Evolutionary conservation across 768 basidiomycete species (phyloP).

Genomic region (Mycena haematopus): DNA sequence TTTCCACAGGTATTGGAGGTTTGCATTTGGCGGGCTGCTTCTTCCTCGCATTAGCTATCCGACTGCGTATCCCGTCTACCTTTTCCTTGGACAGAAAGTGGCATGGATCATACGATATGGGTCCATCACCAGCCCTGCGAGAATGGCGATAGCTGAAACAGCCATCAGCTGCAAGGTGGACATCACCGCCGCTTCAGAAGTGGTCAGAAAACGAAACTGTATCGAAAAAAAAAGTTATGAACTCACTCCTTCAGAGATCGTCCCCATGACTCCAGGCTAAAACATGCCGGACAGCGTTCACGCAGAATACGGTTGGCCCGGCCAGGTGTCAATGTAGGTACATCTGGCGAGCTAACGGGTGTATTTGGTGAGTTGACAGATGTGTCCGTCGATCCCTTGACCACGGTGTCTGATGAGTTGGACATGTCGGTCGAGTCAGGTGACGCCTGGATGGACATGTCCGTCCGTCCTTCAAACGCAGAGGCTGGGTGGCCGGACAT

Average conservation of each 20-base stretch:
- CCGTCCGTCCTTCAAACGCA: too few species aligned
- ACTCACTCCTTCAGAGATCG: background rate
- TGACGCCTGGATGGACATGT: too few species aligned
- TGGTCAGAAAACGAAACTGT: background rate
- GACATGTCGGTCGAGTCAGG: too few species aligned
- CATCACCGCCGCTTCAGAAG: conserved; percentile 36
- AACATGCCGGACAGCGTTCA: background rate
- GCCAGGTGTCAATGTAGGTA: background rate
- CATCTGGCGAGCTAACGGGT: background rate
- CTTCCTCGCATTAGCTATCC: conserved; percentile 35
- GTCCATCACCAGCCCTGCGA: background rate
- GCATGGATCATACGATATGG: background rate
- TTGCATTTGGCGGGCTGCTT: conserved; percentile 36
- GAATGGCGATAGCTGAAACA: background rate
- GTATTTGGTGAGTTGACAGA: background rate
- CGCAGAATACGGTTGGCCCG: background rate
- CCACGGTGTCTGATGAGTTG: background rate
- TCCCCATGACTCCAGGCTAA: background rate
- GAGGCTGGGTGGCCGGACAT: too few species aligned
- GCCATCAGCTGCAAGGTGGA: background rate
- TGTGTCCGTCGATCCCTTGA: background rate
- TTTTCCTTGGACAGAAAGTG: conserved; percentile 6
- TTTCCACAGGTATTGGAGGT: conserved; percentile 38
- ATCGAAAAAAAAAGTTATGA: background rate
- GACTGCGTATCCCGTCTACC: conserved; percentile 40